Evolutionary conservation across 2,329 filamentous ascomycete species (phyloP), one percentile per base, ranked within the genome.

Genomic region (Ambrosiella cleistominuta): DNA sequence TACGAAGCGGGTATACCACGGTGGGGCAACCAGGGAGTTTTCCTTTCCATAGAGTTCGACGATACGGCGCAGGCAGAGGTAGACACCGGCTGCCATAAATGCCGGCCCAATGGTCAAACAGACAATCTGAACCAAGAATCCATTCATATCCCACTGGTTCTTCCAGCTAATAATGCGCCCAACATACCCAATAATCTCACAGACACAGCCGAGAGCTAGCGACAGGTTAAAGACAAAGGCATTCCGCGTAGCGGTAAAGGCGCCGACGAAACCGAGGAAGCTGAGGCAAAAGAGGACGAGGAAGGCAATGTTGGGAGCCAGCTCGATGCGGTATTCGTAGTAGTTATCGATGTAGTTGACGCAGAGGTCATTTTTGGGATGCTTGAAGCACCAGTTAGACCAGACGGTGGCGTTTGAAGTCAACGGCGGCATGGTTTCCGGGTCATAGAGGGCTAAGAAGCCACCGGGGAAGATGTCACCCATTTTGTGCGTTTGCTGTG

Each of bases 21-120:
- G 67, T 0, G 75, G 74, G 17, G 65, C 66, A 57, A 78, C 69
- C 39, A 74, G 65, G n/a, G 73, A 76, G 64, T 75, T 74, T 64
- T 75, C 70, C 0, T 70, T 66, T 0, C 75, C 75, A 63, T 75
- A 75, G 0, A 70, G 72, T 53, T 68, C 67, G 9, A 77, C 74
- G 61, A 78, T 75, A 44, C 71, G 68, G 9, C 73, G 66, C 54
- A 85, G 69, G 61, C 78, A 82, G 56, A 86, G 69, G 64, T 86
- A 86, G 45, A 85, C 75, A 1, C 74, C 78, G 0, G 79, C 82
- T 7, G 79, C 75, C 66, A 84, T 72, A 65, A 84, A 85, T 1
- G 81, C 81, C 0, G 83, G 82, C 0, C 72, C 81, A 60, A 85
- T 75, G 2, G 81, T 85, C 59, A 86, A 71, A 62, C 75, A 79